Evolutionary conservation across 2,329 filamentous ascomycete species (phyloP), one percentile per base, ranked within the genome.

Genomic region (Pyrenophora graminea): DNA sequence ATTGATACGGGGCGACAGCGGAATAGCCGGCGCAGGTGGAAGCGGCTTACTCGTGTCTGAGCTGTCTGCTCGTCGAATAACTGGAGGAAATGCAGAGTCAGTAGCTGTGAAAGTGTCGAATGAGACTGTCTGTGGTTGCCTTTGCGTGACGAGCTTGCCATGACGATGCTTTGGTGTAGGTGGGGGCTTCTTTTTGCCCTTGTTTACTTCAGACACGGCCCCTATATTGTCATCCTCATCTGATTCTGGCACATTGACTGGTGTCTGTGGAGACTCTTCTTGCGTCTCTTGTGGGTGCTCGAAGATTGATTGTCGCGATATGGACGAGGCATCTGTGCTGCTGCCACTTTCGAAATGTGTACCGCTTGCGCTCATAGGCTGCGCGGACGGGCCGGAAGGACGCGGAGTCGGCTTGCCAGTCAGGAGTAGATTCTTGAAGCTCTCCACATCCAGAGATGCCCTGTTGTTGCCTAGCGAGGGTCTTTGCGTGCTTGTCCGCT

Each of bases 381-480:
- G 62, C 4, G 68, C 46, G 37, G 69, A 47, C 45, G 64, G 63
- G 38, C 56, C 61, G 55, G 67, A 57, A 49, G 47, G 53, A 27
- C 65, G 61, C 55, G 66, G 72, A 54, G 68, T 80, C 31, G 82
- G 69, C 62, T 85, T 83, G 17, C 90, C 90, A 0, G 89, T 94
- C 75, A 94, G 79, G 40, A 94, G 79, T 54, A 94, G 74, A 52
- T 86, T 82, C 66, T 86, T 86, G 74, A 94, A 94, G 6, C 89
- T 85, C 66, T 90, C 85, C 1, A 93, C 90, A 66, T 94, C 88
- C 56, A 93, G 73, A 0, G 84, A 80, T 32, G 69, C 70, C 66
- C 69, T 74, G 40, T 61, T 56, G 49, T 58, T 62, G 59, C 62
- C 56, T 54, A 48, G 36, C n/a, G 55, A 39, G 45, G 53, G 41